Conservation (phyloP, 352 stramenopile genomes). For the Globisporangium nodosum region DNA sequence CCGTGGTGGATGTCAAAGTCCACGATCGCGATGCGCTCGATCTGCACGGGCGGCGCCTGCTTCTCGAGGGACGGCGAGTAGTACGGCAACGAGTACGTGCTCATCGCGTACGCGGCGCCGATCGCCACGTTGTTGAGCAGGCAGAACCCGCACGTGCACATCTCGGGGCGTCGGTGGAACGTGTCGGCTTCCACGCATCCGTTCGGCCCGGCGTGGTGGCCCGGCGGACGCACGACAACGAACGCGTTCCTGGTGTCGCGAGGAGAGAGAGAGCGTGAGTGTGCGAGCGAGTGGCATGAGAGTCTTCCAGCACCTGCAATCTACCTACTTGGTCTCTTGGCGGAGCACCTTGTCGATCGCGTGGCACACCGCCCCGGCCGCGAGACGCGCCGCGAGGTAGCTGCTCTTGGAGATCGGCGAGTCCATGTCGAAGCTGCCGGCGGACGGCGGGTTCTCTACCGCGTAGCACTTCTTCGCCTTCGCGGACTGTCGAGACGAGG, state of each 20-base stretch:
- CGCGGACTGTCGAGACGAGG: constrained; percentile 23
- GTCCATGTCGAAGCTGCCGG: constrained; percentile 55
- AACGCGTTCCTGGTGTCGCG: constrained; percentile 70
- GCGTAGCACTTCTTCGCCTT: constrained; percentile 42
- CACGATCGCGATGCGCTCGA: constrained; percentile 53
- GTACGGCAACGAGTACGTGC: constrained; percentile 26
- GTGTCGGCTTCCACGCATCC: constrained; percentile 23
- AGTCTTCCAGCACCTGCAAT: no score
- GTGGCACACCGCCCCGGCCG: constrained; percentile 53
- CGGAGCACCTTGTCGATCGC: constrained; percentile 59
- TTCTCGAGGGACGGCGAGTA: neutral
- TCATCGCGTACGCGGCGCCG: constrained; percentile 90
- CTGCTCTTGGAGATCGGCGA: constrained; percentile 58
- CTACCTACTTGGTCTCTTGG: constrained; percentile 42
- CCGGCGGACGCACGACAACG: constrained; percentile 71
- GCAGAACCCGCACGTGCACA: constrained; percentile 75
- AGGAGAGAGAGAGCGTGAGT: neutral
- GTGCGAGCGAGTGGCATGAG: no score
- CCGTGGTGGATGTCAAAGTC: constrained; percentile 85
- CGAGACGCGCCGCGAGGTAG: constrained; percentile 45
- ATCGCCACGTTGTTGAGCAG: constrained; percentile 96
- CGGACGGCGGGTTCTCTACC: constrained; percentile 38
- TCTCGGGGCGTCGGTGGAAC: constrained; percentile 1
- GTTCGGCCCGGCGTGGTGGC: constrained; percentile 48
- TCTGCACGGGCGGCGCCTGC: neutral